Percentiles rank a stretch among this genome's conserved stretches.
Conservation (phyloP, 2,329 filamentous ascomycete genomes). For the Lachnellula hyalina region DNA sequence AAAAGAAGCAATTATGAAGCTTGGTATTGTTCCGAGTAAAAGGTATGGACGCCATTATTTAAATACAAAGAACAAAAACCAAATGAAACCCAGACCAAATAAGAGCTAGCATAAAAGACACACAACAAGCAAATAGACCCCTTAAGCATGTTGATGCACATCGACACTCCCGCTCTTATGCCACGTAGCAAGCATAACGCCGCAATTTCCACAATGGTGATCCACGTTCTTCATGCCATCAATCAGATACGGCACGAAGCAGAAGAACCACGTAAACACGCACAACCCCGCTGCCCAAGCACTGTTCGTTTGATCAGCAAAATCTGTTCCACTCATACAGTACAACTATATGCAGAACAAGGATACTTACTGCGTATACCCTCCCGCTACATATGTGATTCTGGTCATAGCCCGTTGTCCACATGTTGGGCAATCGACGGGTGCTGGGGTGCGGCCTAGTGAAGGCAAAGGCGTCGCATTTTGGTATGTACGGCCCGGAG, state of each 20-base stretch:
- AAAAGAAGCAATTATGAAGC: too few relatives aligned
- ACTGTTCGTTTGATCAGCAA: not conserved
- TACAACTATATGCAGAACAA: not conserved
- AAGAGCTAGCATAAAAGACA: too few relatives aligned
- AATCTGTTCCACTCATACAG: too few relatives aligned
- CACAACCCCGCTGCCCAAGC: constrained; percentile 9
- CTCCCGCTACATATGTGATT: constrained; percentile 4
- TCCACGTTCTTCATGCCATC: constrained; percentile 10
- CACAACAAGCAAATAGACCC: too few relatives aligned
- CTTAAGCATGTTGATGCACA: constrained; percentile 5
- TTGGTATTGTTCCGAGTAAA: too few relatives aligned
- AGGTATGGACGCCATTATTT: too few relatives aligned
- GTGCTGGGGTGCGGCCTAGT: constrained; percentile 9
- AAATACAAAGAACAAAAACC: too few relatives aligned
- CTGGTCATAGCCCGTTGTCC: constrained; percentile 12
- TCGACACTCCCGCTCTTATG: constrained; percentile 9
- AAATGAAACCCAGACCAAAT: too few relatives aligned
- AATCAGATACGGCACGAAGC: constrained; percentile 10
- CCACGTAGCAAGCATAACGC: constrained; percentile 9
- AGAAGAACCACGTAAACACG: constrained; percentile 3
- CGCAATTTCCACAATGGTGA: constrained; percentile 9
- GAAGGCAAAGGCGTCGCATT: constrained; percentile 13
- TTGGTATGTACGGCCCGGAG: constrained; percentile 4
- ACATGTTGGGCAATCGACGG: constrained; percentile 16
- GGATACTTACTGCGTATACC: constrained; percentile 8